A percentile compares a stretch with the other conserved stretches of the same genome.
Conservation (phyloP, 2,329 filamentous ascomycete species). For the Lasiodiplodia theobromae region DNA sequence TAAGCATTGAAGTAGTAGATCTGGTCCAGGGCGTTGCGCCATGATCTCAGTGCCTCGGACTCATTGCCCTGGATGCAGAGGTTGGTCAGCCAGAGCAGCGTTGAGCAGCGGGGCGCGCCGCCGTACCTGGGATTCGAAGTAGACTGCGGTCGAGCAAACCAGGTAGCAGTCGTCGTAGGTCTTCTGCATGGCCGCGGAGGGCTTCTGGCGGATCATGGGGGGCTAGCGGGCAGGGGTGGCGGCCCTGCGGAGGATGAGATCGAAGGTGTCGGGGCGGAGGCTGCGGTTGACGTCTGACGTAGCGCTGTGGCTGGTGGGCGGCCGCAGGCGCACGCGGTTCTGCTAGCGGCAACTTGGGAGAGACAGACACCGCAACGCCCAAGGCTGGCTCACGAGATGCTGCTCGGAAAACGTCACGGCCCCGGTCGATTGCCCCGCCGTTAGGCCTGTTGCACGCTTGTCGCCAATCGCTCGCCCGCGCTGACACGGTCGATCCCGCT, state of each 20-base stretch:
- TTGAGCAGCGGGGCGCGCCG: neutral
- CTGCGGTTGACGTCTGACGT: constrained; percentile 27
- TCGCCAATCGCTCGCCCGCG: neutral
- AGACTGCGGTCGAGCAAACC: constrained; percentile 92
- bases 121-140: constrained; percentile 90
- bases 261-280: neutral
- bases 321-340: constrained; percentile 8
- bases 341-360: constrained; percentile 6
- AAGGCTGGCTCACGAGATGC: neutral
- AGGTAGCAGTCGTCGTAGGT: constrained; percentile 97
- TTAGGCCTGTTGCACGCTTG: neutral
- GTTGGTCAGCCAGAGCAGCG: constrained; percentile 22
- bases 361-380: too few relatives aligned
- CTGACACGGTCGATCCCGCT: neutral
- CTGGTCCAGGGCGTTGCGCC: constrained; percentile 85
- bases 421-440: neutral
- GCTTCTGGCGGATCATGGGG: constrained; percentile 64
- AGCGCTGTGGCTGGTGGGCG: constrained; percentile 16
- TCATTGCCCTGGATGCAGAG: constrained; percentile 75
- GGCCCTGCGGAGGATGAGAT: constrained; percentile 13
- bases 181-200: constrained; percentile 83
- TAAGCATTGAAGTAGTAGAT: constrained; percentile 87
- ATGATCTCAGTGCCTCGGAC: constrained; percentile 86
- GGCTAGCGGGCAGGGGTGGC: constrained; percentile 1
- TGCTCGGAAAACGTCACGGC: constrained; percentile 1